Evolutionary conservation across 495 filamentous ascomycete genomes (phyloP).

Genomic region (Aspergillus olivimuriae): DNA sequence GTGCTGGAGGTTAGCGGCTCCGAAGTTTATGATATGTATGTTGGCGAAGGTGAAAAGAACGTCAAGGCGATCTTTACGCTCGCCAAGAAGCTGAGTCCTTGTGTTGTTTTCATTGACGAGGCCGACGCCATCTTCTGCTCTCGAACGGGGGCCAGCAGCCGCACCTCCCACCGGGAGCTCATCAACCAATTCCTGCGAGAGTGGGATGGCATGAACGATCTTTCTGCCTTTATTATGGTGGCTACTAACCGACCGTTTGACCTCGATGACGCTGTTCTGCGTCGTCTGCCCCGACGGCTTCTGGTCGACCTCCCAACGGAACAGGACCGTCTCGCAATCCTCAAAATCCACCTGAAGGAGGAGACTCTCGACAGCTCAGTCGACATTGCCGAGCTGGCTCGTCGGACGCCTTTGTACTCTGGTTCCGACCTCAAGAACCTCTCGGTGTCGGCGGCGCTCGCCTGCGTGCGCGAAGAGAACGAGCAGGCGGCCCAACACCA

Average conservation of each 20-base stretch:
- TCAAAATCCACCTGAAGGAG: constrained; percentile 76
- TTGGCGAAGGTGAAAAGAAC: constrained; percentile 96
- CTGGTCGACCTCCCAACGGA: constrained; percentile 81
- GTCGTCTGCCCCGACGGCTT: constrained; percentile 72
- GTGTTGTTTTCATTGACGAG: constrained; percentile 95
- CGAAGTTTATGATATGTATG: constrained; percentile 91
- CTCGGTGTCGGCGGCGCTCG: constrained; percentile 82
- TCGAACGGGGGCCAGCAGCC: constrained; percentile 50
- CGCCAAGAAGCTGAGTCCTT: constrained; percentile 86
- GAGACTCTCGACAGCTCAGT: constrained; percentile 67
- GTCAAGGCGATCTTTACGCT: constrained; percentile 87
- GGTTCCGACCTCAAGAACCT: constrained; percentile 96
- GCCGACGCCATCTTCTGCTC: constrained; percentile 86
- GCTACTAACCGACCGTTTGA: constrained; percentile 96
- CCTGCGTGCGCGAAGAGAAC: constrained; percentile 80
- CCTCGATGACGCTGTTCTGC: constrained; percentile 87
- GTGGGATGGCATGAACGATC: constrained; percentile 89
- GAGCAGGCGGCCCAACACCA: constrained; percentile 51
- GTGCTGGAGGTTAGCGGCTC: constrained; percentile 68
- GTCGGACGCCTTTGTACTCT: constrained; percentile 83
- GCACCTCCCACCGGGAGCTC: constrained; percentile 73
- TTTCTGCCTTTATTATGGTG: constrained; percentile 94
- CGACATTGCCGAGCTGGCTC: constrained; percentile 61
- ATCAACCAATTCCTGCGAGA: constrained; percentile 98
- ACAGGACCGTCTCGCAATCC: constrained; percentile 69